Evolutionary conservation across 805 yeast species (phyloP), one percentile per base, ranked within the genome.

Genomic region (Blastobotrys mokoenaii): DNA sequence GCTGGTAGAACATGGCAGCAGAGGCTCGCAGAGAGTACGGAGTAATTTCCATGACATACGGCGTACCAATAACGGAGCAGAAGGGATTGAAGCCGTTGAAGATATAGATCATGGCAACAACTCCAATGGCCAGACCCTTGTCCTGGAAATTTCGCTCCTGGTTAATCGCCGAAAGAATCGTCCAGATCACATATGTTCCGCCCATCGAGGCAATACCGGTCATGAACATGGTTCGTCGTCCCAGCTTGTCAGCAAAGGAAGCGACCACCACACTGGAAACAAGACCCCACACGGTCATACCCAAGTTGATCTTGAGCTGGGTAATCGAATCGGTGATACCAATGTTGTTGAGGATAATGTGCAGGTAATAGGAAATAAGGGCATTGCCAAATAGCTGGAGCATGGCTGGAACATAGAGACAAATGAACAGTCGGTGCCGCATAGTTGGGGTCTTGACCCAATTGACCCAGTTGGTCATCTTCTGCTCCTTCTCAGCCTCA

Each of bases 31-130:
- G 63, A 3, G 47, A 29, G 42, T 36, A 59, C 2, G 63, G 58
- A 16, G 50, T 43, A 14, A 59, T 45, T 40, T 59, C 63, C 46
- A 46, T 48, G 14, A 40, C 30, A 36, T 57, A 59, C 2, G 54
- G 44, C 29, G 48, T 29, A 22, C 43, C 49, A 37, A 51, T 41
- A 25, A 22, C 35, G 15, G 49, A 45, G 42, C 36, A 49, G 25
- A 46, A 20, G 3, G 41, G 49, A 33, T 51, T 39, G 36, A 47
- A 35, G 3, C 47, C 51, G 15, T 50, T 29, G 39, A 31, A 52
- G 31, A 74, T 54, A 67, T 72, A 74, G 42, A 76, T 71, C 73
- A 75, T 70, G 6, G 75, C 74, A 53, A 68, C 64, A 27, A 73
- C 76, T 48, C 74, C 79, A 45, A 64, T 63, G 41, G 71, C 72